A percentile compares a stretch with the other conserved stretches of the same genome.
phyloP scores from a whole-genome alignment of 805 yeast genomes.

The Pichia exigua region DNA sequence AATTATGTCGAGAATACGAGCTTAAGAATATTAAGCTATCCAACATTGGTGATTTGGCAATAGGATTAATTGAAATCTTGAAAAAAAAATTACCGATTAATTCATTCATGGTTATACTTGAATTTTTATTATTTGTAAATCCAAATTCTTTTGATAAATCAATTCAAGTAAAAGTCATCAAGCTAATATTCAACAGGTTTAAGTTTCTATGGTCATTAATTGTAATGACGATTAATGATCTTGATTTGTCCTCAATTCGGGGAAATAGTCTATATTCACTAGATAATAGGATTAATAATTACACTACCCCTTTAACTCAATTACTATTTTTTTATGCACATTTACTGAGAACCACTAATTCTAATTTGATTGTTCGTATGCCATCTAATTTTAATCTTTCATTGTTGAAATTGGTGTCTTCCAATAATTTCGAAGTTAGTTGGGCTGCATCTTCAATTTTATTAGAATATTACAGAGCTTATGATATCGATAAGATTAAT shows the following conservation, averaged over 20 bases:
- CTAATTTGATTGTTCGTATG: neutral
- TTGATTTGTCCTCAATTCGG: neutral
- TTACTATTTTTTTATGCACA: conserved; percentile 4
- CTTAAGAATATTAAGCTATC: neutral
- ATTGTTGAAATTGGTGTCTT: neutral
- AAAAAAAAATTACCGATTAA: neutral
- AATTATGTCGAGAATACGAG: neutral
- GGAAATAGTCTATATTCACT: neutral
- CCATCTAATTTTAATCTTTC: neutral
- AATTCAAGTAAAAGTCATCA: neutral
- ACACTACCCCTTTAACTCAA: neutral
- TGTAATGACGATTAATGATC: neutral
- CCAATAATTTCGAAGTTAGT: neutral
- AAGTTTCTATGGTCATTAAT: neutral
- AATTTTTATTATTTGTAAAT: neutral
- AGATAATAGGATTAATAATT: neutral
- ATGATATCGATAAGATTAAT: neutral
- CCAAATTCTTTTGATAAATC: neutral
- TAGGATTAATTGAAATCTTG: neutral
- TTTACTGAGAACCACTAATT: neutral
- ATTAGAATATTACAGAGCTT: neutral
- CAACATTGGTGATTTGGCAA: neutral
- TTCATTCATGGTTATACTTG: neutral
- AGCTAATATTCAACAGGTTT: neutral
- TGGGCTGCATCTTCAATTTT: conserved; percentile 2